These are phyloP conservation scores for Saccharomyces hybrid DNA, from an alignment of 1,139 yeast genomes.

Conservation along the genomic window DNA sequence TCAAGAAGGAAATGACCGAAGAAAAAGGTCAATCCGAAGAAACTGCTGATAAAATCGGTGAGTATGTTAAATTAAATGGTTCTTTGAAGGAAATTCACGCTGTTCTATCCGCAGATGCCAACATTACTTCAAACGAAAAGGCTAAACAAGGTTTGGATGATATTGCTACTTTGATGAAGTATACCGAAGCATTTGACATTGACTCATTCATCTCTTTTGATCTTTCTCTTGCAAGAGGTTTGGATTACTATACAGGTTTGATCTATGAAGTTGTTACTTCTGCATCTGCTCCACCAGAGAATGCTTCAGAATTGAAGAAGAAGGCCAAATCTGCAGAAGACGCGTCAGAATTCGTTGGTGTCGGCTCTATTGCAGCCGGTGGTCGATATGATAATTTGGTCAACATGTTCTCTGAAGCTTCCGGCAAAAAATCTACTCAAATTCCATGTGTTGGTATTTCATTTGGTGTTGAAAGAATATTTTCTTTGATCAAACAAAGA, in stretches of 20 bases:
- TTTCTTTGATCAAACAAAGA: slow-evolving; percentile 80
- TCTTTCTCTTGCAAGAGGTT: slow-evolving; percentile 90
- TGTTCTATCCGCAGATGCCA: slow-evolving; percentile 48
- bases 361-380: slow-evolving; percentile 97
- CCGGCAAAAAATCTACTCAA: slow-evolving; percentile 67
- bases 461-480: slow-evolving; percentile 91
- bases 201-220: slow-evolving; percentile 67
- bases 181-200: slow-evolving; percentile 73
- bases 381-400: slow-evolving; percentile 95
- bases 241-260: slow-evolving; percentile 94
- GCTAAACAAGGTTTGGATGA: slow-evolving; percentile 80
- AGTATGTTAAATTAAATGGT: slow-evolving; percentile 81
- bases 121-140: slow-evolving; percentile 52
- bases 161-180: slow-evolving; percentile 65
- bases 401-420: slow-evolving; percentile 84
- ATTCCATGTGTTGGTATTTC: slow-evolving; percentile 97
- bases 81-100: slow-evolving; percentile 59
- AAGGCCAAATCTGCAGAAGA: slow-evolving; percentile 57
- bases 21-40: slow-evolving; percentile 87
- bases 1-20: slow-evolving; percentile 80
- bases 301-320: slow-evolving; percentile 59
- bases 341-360: slow-evolving; percentile 94
- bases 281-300: slow-evolving; percentile 88
- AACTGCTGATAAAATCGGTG: slow-evolving; percentile 89
- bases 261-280: slow-evolving; percentile 93